Conservation (phyloP, 768 basidiomycete species). For the Cystoderma amianthinum region DNA sequence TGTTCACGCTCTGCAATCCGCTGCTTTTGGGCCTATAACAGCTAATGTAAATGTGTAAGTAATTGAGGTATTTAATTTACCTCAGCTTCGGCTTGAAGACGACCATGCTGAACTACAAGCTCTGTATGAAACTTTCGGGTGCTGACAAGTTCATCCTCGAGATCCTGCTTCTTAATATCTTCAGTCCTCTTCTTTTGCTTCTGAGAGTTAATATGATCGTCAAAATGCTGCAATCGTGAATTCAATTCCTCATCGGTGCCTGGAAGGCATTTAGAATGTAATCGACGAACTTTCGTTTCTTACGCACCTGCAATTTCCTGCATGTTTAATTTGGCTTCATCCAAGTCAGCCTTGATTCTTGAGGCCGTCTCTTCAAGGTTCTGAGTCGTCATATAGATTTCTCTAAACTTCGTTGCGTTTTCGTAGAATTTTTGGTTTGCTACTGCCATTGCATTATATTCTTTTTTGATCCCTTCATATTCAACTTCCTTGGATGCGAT, state of each 20-base stretch:
- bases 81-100: constrained; percentile 67
- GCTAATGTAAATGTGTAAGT: constrained; percentile 3
- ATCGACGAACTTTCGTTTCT: neutral
- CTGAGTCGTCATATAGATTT: constrained; percentile 70
- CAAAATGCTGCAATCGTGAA: constrained; percentile 48
- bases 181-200: constrained; percentile 41
- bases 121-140: constrained; percentile 47
- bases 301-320: constrained; percentile 61
- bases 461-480: constrained; percentile 61
- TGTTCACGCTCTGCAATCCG: constrained; percentile 67
- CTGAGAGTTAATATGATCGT: constrained; percentile 45
- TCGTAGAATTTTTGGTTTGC: constrained; percentile 81
- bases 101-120: constrained; percentile 56
- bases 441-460: constrained; percentile 57
- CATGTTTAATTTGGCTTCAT: constrained; percentile 54
- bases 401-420: constrained; percentile 76
- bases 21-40: constrained; percentile 59
- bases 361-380: constrained; percentile 53
- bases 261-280: constrained; percentile 15
- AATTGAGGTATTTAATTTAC: constrained; percentile 30
- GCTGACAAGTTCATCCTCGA: constrained; percentile 51
- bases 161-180: constrained; percentile 46
- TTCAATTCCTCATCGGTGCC: constrained; percentile 72
- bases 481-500: constrained; percentile 70
- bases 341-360: constrained; percentile 55